Base-by-base conservation (phyloP, 306 rosid species). In the Sesbania bispinosa region DNA sequence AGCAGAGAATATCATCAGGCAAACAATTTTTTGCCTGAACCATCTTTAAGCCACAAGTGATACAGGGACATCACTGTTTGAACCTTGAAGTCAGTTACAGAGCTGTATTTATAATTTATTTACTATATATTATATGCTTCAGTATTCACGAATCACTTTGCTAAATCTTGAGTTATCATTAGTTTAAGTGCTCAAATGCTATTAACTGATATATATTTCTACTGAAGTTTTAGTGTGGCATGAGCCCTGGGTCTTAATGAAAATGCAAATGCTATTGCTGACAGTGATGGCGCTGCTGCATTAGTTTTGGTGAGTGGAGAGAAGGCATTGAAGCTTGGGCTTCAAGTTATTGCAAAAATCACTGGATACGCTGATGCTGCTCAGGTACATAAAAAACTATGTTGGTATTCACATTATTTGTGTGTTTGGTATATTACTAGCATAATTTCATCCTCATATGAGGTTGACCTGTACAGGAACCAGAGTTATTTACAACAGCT, bases 241-340 rank as follows among this genome's bases (percentile, higher is more conserved):
- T 36, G 64, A 15, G 41, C 67, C 24, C 19, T 50, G 63, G 50
- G 19, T 64, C 4, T 27, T 27, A 27, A 15, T 11, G 11, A 5
- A 14, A 45, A 15, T 1, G 21, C 15, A 46, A 46, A 6, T 46
- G 10, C 21, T 16, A 3, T 46, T 15, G 21, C 10, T 46, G 10
- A 38, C 75, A 90, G 93, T 79, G 96, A 90, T 73, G 96, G 93
- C 54, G 96, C 93, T 63, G 96, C 93, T 27, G 96, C 96, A 78
- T 67, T 90, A 62, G 89, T 90, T 77, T 72, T 90, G 24, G 93
- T 86, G 73, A 90, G 93, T 62, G 96, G 96, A 74, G 87, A 90
- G 78, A 86, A 59, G 50, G 96, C 85, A 42, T 58, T 84, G 33
- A 74, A 79, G 77, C 96, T 84, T 74, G 96, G 96, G n/a, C 79